phyloP scores from a whole-genome alignment of 345 rosid species.

The Citrus inodora region DNA sequence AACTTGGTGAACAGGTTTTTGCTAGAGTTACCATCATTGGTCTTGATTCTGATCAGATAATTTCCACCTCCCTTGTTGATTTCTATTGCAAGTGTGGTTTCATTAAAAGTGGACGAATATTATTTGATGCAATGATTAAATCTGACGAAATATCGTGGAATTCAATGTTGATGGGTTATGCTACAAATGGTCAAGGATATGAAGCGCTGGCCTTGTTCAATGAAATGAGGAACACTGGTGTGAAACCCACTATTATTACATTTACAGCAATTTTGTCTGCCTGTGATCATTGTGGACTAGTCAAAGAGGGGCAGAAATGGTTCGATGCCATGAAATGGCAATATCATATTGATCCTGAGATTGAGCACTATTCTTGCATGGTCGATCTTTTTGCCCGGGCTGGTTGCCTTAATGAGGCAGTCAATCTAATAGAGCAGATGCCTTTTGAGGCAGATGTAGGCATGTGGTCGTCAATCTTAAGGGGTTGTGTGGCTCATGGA shows the following conservation, averaged over 20 bases:
- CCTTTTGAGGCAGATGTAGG: conserved; percentile 60
- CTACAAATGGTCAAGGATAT: conserved; percentile 69
- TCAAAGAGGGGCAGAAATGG: conserved; percentile 66
- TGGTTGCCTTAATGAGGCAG: conserved; percentile 66
- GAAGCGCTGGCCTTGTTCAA: conserved; percentile 60
- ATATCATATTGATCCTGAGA: conserved; percentile 53
- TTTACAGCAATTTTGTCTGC: conserved; percentile 67
- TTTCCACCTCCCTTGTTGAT: conserved; percentile 78
- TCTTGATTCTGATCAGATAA: conserved; percentile 56
- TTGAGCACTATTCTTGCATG: conserved; percentile 78
- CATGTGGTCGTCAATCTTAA: conserved; percentile 70
- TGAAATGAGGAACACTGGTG: conserved; percentile 61
- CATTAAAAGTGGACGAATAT: conserved; percentile 44
- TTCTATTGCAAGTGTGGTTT: conserved; percentile 72
- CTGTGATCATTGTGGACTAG: conserved; percentile 81
- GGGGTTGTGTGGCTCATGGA: conserved; percentile 78
- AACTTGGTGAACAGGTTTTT: conserved; percentile 77
- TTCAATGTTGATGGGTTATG: conserved; percentile 84
- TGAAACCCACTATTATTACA: conserved; percentile 49
- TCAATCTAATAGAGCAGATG: conserved; percentile 52
- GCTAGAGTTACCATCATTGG: conserved; percentile 57
- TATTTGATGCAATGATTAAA: conserved; percentile 53
- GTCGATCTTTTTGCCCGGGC: conserved; percentile 78
- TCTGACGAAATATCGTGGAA: conserved; percentile 76
- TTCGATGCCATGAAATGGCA: conserved; percentile 56